Conservation (phyloP, 1,284 basidiomycete species). For the Mycosarcoma maydis region DNA sequence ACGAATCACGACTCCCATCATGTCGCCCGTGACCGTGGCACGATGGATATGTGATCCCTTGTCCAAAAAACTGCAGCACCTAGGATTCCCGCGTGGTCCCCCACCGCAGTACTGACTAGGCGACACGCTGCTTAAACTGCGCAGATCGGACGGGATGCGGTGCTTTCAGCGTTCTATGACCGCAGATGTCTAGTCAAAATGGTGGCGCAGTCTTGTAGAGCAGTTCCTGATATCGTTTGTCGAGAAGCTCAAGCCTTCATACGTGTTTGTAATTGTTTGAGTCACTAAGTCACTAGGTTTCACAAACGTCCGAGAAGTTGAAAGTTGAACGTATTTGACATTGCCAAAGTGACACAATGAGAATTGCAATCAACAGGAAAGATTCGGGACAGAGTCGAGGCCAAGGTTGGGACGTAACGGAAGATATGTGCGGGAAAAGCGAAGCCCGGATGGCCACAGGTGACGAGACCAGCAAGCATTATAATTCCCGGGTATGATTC, state of each 20-base stretch:
- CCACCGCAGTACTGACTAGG: conserved; percentile 84
- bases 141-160: conserved; percentile 83
- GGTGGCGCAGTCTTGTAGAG: too few relatives aligned
- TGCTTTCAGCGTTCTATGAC: conserved; percentile 82
- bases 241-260: too few relatives aligned
- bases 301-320: too few relatives aligned
- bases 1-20: too few relatives aligned
- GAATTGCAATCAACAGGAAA: background rate
- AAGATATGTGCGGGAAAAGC: conserved; percentile 52
- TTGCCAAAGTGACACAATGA: background rate
- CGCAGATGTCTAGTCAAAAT: conserved; percentile 71
- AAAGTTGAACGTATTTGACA: too few relatives aligned
- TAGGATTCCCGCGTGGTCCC: conserved; percentile 84
- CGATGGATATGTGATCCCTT: too few relatives aligned
- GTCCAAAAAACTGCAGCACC: conserved; percentile 83
- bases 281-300: too few relatives aligned
- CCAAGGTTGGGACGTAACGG: background rate
- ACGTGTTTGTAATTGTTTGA: too few relatives aligned
- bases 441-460: conserved; percentile 43
- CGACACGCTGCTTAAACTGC: conserved; percentile 72
- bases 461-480: conserved; percentile 44
- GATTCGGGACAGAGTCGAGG: background rate
- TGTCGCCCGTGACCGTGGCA: too few relatives aligned
- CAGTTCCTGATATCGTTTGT: too few relatives aligned
- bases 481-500: conserved; percentile 35